Conservation (phyloP, 129 eudicot genomes). For the Flaveria sonorensis region DNA sequence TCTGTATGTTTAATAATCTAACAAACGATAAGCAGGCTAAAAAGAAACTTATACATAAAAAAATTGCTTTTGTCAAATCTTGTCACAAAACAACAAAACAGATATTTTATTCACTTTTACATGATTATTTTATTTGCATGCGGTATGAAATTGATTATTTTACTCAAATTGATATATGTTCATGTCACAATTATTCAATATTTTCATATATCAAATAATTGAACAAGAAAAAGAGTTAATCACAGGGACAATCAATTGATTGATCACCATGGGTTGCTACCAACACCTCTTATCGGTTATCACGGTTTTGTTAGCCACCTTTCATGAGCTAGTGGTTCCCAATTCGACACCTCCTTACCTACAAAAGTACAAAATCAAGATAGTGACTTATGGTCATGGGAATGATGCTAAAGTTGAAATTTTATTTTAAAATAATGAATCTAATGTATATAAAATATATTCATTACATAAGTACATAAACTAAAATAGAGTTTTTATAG, state of each 20-base stretch:
- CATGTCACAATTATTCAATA: background rate
- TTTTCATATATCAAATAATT: background rate
- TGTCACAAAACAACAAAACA: background rate
- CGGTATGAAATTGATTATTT: background rate
- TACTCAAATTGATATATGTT: background rate
- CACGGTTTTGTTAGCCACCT: slow-evolving; percentile 2
- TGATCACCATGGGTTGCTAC: slow-evolving; percentile 6
- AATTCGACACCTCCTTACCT: slow-evolving; percentile 7
- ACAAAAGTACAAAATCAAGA: background rate
- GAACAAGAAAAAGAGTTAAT: background rate
- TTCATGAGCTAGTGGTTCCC: slow-evolving; percentile 6
- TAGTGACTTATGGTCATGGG: background rate
- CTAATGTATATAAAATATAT: too few species aligned
- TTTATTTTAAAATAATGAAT: background rate
- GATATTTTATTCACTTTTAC: background rate
- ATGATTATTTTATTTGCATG: background rate
- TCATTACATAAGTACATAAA: too few species aligned
- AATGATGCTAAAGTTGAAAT: background rate
- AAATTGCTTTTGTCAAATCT: too few species aligned
- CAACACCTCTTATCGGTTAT: slow-evolving; percentile 2
- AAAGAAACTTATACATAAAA: too few species aligned
- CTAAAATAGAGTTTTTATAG: background rate
- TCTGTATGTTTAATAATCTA: too few species aligned
- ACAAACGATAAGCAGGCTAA: too few species aligned
- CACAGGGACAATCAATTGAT: background rate